Conservation (phyloP, 176 grass and related monocot genomes). For the Miscanthus lutarioriparius region DNA sequence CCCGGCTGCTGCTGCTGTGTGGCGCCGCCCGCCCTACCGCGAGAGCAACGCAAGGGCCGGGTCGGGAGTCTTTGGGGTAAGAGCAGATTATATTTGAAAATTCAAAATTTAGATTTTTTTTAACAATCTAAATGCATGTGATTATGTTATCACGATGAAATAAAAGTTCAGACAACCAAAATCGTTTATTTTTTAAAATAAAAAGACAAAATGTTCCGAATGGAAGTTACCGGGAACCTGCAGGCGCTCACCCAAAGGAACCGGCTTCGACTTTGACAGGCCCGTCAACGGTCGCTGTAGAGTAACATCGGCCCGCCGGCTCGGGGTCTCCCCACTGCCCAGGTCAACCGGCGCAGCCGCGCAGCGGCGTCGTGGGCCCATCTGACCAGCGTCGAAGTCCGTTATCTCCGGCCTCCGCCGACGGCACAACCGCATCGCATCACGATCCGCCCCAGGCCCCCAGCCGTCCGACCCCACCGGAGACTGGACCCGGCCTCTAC, state of each 20-base stretch:
- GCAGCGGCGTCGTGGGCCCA: not conserved
- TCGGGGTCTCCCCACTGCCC: not conserved
- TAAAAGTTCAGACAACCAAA: no score
- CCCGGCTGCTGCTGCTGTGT: no score
- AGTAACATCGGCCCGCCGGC: not conserved
- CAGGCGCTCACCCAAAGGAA: not conserved
- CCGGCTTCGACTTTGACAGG: not conserved
- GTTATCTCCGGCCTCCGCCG: not conserved
- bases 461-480: slow-evolving; percentile 33
- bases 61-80: no score
- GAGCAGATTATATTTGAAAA: no score
- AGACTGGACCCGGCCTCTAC: not conserved
- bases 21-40: no score
- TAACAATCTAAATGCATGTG: no score
- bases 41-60: no score
- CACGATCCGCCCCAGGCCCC: not conserved
- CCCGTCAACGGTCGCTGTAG: not conserved
- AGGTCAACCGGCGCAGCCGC: slow-evolving; percentile 3
- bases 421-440: not conserved
- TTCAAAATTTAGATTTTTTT: no score
- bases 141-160: no score
- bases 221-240: no score
- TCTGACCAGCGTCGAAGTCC: not conserved
- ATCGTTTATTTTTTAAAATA: no score
- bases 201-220: no score